A percentile compares a stretch with the other conserved stretches of the same genome.
Conservation (phyloP, 140 eudicot genomes). For the Ambrosia hybrid region DNA sequence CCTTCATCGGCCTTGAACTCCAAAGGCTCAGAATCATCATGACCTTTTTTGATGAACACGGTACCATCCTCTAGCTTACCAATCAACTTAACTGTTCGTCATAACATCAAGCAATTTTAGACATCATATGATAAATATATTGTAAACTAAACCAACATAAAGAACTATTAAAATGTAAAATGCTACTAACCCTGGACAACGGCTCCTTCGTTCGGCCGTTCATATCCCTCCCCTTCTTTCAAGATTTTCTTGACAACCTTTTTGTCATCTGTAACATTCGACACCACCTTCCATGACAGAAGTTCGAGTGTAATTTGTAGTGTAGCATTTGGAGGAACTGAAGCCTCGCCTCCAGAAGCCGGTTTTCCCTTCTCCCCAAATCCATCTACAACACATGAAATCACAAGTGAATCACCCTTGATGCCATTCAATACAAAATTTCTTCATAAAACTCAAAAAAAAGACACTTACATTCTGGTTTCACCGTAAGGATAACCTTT, state of each 20-base stretch:
- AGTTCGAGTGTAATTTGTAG: conserved; percentile 63
- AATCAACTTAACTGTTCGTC: conserved; percentile 61
- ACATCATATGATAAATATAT: background rate
- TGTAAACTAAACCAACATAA: background rate
- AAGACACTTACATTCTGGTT: conserved; percentile 73
- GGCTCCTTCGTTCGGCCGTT: conserved; percentile 85
- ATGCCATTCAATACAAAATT: background rate
- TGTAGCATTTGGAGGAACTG: conserved; percentile 85
- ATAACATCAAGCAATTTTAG: conserved; percentile 18
- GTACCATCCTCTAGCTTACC: conserved; percentile 93
- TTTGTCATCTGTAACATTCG: conserved; percentile 82
- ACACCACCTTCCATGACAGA: conserved; percentile 75
- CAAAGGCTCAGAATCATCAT: conserved; percentile 58
- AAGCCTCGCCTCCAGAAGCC: conserved; percentile 63
- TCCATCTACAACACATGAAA: conserved; percentile 55
- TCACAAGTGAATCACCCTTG: background rate
- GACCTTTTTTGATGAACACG: conserved; percentile 67
- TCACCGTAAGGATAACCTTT: conserved; percentile 67
- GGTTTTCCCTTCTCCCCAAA: conserved; percentile 90
- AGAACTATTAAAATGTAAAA: background rate
- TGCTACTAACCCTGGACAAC: conserved; percentile 58
- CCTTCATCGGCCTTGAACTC: conserved; percentile 97
- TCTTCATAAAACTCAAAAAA: background rate
- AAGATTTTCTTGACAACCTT: conserved; percentile 79
- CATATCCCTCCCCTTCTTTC: conserved; percentile 96